Percentiles rank a stretch among this genome's conserved stretches.
Conservation (phyloP, 805 yeast genomes). For the Saturnispora sanitii region DNA sequence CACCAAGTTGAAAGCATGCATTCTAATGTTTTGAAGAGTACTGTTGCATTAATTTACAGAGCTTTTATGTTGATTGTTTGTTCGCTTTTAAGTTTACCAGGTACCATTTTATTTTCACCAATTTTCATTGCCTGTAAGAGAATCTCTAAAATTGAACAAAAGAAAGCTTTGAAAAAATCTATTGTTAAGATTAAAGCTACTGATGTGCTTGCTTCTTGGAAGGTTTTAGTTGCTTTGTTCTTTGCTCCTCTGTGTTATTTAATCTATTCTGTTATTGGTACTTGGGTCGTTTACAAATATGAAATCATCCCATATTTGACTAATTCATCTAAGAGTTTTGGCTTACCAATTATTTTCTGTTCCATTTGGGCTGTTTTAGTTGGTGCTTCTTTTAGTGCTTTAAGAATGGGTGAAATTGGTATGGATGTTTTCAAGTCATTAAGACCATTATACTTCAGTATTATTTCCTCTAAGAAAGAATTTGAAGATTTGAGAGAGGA, state of each 20-base stretch:
- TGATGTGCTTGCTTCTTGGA: constrained; percentile 96
- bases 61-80: constrained; percentile 44
- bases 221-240: constrained; percentile 77
- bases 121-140: constrained; percentile 68
- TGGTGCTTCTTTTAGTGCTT: constrained; percentile 74
- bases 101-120: constrained; percentile 78
- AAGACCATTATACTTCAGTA: constrained; percentile 59
- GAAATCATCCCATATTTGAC: constrained; percentile 12
- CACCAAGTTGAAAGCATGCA: constrained; percentile 58
- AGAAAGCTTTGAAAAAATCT: constrained; percentile 72
- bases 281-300: constrained; percentile 17
- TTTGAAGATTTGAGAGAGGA: constrained; percentile 48
- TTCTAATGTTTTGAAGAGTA: constrained; percentile 39
- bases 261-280: constrained; percentile 60
- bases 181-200: constrained; percentile 82
- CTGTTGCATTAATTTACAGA: constrained; percentile 48
- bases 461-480: constrained; percentile 42
- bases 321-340: not conserved
- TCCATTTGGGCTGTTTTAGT: constrained; percentile 56
- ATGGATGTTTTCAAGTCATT: constrained; percentile 80
- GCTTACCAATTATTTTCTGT: constrained; percentile 28
- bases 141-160: constrained; percentile 64
- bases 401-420: constrained; percentile 87
- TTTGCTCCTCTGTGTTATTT: constrained; percentile 79
- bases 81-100: constrained; percentile 67